Evolutionary conservation across 805 yeast genomes (phyloP), one percentile per base, ranked within the genome.

Genomic region (Debaryomyces hansenii): DNA sequence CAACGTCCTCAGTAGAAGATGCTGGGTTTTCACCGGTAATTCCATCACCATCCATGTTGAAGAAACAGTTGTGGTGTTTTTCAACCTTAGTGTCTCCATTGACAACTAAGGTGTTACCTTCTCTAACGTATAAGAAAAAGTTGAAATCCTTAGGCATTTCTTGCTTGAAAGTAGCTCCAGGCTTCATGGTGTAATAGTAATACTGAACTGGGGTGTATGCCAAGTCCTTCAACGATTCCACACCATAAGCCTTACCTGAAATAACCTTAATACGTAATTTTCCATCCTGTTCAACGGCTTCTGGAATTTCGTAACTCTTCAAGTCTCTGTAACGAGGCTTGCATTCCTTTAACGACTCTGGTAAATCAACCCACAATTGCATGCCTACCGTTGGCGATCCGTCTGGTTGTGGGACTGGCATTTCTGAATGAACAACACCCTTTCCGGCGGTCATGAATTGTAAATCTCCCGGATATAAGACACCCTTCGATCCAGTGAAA

Each of bases 361-460:
- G 96, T 54, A 84, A 75, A 62, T 88, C 95, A 32, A 88, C 94
- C 96, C 96, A 90, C 44, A 90, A 70, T 65, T 90, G 97, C 72
- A 89, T 70, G 49, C 96, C 96, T 45, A 72, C 75, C 27, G 68
- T 66, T 16, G 70, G 67, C 16, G 78, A 66, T 0, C 84, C 80
- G 35, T 75, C 76, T 33, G 77, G 72, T 16, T 70, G 72, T 33
- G 74, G 70, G 31, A 83, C 83, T 7, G 96, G 96, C 81, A 89
- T 89, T 61, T 90, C 96, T 2, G 90, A 79, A 63, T 89, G 96
- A 45, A 87, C 87, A 32, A 89, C 81, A 42, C 95, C 97, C 56
- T 78, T 79, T 49, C 96, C 96, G 4, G 96, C 96, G 21, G 96
- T 90, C 96, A 90, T 90, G 64, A 90, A 89, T 64, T 90, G 97